Conservation (phyloP, 2,329 filamentous ascomycete genomes). For the Fonsecaea pedrosoi region DNA sequence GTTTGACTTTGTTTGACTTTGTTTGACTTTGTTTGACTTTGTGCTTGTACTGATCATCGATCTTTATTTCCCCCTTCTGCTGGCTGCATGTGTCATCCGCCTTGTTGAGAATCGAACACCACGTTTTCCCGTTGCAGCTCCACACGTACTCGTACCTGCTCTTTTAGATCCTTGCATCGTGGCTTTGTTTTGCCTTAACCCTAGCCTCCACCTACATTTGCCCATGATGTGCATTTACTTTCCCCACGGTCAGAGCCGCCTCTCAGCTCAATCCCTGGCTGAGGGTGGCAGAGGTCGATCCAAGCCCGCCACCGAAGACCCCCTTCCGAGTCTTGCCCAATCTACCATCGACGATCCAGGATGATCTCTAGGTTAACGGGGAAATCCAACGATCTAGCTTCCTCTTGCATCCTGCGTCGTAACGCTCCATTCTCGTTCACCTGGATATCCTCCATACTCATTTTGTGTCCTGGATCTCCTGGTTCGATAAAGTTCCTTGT, state of each 20-base stretch:
- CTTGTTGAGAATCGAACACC: constrained; percentile 9
- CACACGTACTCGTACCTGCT: background rate
- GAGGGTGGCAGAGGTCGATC: constrained; percentile 5
- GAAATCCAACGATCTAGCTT: background rate
- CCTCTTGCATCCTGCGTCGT: background rate
- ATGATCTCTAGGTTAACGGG: constrained; percentile 1
- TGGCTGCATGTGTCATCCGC: constrained; percentile 6
- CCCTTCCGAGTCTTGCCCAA: constrained; percentile 4
- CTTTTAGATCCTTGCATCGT: background rate
- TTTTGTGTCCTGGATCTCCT: background rate
- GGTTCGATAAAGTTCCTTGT: background rate
- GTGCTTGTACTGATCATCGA: background rate
- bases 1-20: background rate
- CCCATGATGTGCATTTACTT: background rate
- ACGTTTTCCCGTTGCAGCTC: constrained; percentile 7
- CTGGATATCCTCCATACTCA: background rate
- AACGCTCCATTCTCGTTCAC: background rate
- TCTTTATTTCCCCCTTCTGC: constrained; percentile 1
- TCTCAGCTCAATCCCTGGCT: background rate
- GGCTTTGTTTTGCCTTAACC: background rate
- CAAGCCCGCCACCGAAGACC: background rate
- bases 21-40: background rate
- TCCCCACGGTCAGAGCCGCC: constrained; percentile 1
- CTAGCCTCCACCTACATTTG: constrained; percentile 4
- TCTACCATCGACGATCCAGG: constrained; percentile 16